Conservation (phyloP, 495 filamentous ascomycete genomes). For the Articulospora tetracladia region DNA sequence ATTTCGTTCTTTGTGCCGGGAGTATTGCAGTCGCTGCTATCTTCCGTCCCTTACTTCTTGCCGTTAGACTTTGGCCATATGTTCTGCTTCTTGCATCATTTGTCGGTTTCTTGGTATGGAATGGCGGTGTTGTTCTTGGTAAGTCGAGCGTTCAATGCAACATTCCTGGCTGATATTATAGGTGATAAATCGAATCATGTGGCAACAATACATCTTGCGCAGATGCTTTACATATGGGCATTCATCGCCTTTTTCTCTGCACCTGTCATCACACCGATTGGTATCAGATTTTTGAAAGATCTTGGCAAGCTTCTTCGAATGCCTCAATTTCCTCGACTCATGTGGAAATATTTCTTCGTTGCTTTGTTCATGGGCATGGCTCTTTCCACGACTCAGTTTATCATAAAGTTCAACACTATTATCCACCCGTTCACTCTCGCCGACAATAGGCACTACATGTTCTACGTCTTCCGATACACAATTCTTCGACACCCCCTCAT, state of each 20-base stretch:
- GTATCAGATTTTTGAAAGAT: slow-evolving; percentile 23
- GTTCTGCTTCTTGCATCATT: slow-evolving; percentile 65
- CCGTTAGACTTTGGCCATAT: slow-evolving; percentile 60
- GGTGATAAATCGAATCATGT: slow-evolving; percentile 88
- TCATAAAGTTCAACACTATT: slow-evolving; percentile 81
- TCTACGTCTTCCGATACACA: slow-evolving; percentile 89
- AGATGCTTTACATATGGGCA: slow-evolving; percentile 94
- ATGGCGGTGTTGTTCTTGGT: slow-evolving; percentile 90
- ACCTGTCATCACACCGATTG: slow-evolving; percentile 61
- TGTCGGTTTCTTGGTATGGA: slow-evolving; percentile 73
- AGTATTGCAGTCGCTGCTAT: slow-evolving; percentile 57
- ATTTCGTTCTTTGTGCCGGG: slow-evolving; percentile 42
- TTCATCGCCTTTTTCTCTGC: slow-evolving; percentile 86
- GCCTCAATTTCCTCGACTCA: slow-evolving; percentile 3
- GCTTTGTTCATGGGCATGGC: slow-evolving; percentile 15
- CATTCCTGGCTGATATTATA: background rate
- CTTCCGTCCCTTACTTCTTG: slow-evolving; percentile 41
- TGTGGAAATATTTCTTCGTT: slow-evolving; percentile 16
- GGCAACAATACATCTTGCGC: slow-evolving; percentile 80
- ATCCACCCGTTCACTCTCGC: slow-evolving; percentile 95
- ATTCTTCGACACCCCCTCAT: slow-evolving; percentile 58
- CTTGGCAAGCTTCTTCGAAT: slow-evolving; percentile 6
- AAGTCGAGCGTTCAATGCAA: slow-evolving; percentile 13
- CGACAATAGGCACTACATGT: slow-evolving; percentile 95
- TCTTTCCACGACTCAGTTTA: slow-evolving; percentile 44